phyloP scores from a whole-genome alignment of 176 grass and related monocot species.

The Raddia guianensis region DNA sequence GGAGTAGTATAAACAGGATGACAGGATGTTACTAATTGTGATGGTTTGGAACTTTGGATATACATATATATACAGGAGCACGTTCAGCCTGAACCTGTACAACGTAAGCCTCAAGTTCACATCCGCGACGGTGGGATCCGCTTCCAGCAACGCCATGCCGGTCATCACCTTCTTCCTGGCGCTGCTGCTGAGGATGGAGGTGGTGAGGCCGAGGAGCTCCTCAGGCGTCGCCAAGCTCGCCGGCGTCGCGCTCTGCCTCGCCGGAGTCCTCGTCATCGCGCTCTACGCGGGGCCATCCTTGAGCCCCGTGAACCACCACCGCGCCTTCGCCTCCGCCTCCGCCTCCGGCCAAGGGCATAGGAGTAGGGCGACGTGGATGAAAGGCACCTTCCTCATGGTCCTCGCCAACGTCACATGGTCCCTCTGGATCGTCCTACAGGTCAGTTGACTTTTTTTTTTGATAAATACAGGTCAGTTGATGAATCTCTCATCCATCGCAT shows the following conservation, averaged over 20 bases:
- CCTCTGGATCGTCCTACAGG: slow-evolving; percentile 63
- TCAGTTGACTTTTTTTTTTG: no score
- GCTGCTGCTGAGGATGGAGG: slow-evolving; percentile 61
- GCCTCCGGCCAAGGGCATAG: neutral
- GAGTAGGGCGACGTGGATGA: slow-evolving; percentile 50
- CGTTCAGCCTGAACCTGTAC: slow-evolving; percentile 56
- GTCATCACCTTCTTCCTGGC: slow-evolving; percentile 77
- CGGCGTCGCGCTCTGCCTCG: slow-evolving; percentile 54
- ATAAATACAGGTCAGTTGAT: slow-evolving; percentile 23
- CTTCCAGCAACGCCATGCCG: slow-evolving; percentile 55
- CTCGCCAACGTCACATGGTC: slow-evolving; percentile 54
- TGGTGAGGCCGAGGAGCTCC: slow-evolving; percentile 40
- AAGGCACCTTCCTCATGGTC: slow-evolving; percentile 65
- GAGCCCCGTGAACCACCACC: slow-evolving; percentile 56
- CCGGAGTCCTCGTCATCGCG: slow-evolving; percentile 55
- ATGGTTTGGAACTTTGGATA: no score
- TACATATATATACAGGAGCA: slow-evolving; percentile 33
- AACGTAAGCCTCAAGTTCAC: slow-evolving; percentile 71
- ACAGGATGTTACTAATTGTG: no score
- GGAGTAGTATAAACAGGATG: no score
- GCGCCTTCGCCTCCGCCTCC: neutral
- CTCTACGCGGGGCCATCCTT: slow-evolving; percentile 56
- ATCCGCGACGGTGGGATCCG: slow-evolving; percentile 65
- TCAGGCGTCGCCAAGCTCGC: slow-evolving; percentile 55
- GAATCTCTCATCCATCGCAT: no score